A percentile compares a stretch with the other conserved stretches of the same genome.
Evolutionary conservation across 2,329 filamentous ascomycete genomes (phyloP).

Genomic region (Dactylellina parvicollis): DNA sequence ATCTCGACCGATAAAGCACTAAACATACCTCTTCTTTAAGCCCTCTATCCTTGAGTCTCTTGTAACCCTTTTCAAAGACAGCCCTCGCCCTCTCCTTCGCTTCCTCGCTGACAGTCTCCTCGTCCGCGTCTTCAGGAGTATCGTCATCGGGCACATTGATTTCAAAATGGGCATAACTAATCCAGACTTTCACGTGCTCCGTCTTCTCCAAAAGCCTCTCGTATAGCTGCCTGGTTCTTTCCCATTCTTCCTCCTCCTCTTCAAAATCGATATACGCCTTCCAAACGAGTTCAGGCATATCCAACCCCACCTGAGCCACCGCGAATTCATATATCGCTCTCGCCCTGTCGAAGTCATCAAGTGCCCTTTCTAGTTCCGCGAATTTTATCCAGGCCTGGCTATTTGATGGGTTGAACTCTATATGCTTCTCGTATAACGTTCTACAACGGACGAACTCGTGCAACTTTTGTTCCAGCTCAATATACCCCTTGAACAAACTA

Average conservation of each 20-base stretch:
- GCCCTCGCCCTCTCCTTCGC: constrained; percentile 83
- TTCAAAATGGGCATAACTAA: constrained; percentile 97
- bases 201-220: constrained; percentile 92
- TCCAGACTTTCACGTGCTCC: constrained; percentile 99
- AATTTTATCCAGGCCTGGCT: constrained; percentile 96
- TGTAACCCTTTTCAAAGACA: constrained; percentile 86
- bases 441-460: constrained; percentile 94
- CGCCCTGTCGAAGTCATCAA: constrained; percentile 88
- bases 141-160: constrained; percentile 84
- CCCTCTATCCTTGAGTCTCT: constrained; percentile 85
- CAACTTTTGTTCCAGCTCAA: constrained; percentile 89
- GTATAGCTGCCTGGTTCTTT: constrained; percentile 81
- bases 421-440: constrained; percentile 90
- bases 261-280: constrained; percentile 99
- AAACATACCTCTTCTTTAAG: constrained; percentile 80
- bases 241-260: constrained; percentile 92
- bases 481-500: constrained; percentile 91
- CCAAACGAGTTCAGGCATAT: constrained; percentile 98
- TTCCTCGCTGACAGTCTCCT: constrained; percentile 76
- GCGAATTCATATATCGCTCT: constrained; percentile 93
- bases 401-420: constrained; percentile 90
- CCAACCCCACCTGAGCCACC: constrained; percentile 80
- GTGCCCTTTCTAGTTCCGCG: constrained; percentile 87
- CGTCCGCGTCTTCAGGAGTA: constrained; percentile 67
- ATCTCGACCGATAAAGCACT: neutral